Conservation (phyloP, 2,329 filamentous ascomycete species). For the Dactylellina haptotyla region DNA sequence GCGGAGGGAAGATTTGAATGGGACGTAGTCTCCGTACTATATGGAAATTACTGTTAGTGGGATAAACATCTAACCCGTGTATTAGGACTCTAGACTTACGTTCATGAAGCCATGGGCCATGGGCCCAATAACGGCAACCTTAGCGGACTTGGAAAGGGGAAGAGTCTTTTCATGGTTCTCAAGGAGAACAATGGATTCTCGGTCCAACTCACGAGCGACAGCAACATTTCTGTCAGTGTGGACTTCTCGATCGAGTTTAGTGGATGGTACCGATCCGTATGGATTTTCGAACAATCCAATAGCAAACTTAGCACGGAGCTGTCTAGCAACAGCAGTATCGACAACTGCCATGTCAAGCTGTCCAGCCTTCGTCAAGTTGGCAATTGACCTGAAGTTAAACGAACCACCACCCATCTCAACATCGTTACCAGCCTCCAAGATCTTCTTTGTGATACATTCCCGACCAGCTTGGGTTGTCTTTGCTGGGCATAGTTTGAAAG, state of each 20-base stretch:
- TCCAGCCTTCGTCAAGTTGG: conserved; percentile 71
- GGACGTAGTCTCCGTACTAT: conserved; percentile 78
- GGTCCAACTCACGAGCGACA: conserved; percentile 72
- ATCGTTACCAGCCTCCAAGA: conserved; percentile 75
- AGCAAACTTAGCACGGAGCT: conserved; percentile 75
- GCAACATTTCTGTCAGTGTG: conserved; percentile 70
- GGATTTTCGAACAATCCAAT: conserved; percentile 78
- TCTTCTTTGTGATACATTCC: conserved; percentile 65
- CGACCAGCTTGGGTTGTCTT: conserved; percentile 63
- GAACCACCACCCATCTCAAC: conserved; percentile 81
- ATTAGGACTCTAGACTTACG: too few relatives aligned
- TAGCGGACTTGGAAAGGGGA: conserved; percentile 67
- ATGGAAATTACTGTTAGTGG: conserved; percentile 56
- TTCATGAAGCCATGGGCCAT: conserved; percentile 79
- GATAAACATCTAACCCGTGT: too few relatives aligned
- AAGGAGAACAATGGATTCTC: conserved; percentile 71
- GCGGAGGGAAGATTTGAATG: conserved; percentile 71
- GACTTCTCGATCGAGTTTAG: conserved; percentile 69
- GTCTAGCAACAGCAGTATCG: conserved; percentile 73
- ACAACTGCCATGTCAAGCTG: conserved; percentile 70
- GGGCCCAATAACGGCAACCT: conserved; percentile 77
- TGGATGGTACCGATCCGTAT: conserved; percentile 69
- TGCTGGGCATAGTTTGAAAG: conserved; percentile 72
- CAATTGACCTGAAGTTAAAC: conserved; percentile 75
- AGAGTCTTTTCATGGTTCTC: conserved; percentile 69